A percentile compares a stretch with the other conserved stretches of the same genome.
phyloP scores from a whole-genome alignment of 2,329 filamentous ascomycete genomes.

The Alternaria alternata region DNA sequence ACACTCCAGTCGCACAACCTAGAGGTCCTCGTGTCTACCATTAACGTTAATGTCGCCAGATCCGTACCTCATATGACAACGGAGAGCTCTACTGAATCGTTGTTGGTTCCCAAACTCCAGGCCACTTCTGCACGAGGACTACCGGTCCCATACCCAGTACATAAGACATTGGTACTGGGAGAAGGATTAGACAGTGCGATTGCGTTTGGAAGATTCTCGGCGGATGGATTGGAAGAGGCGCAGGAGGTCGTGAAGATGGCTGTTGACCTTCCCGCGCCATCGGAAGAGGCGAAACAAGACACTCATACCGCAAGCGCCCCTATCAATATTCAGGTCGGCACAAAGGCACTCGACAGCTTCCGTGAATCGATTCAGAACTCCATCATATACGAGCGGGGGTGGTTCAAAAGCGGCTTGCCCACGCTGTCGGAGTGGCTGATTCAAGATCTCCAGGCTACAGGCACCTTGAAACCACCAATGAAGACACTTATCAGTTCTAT shows the following conservation, averaged over 20 bases:
- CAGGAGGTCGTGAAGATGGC: constrained; percentile 62
- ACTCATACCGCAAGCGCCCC: constrained; percentile 38
- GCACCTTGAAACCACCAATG: constrained; percentile 70
- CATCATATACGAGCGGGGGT: constrained; percentile 74
- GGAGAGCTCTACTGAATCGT: constrained; percentile 65
- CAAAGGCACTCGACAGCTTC: constrained; percentile 70
- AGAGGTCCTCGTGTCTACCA: constrained; percentile 67
- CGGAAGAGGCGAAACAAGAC: constrained; percentile 45
- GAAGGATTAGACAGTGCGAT: constrained; percentile 75
- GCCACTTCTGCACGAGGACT: constrained; percentile 71
- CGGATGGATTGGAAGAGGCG: constrained; percentile 48
- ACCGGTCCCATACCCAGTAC: constrained; percentile 80
- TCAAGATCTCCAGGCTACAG: constrained; percentile 45
- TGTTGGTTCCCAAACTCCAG: constrained; percentile 78
- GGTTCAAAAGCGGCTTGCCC: constrained; percentile 76
- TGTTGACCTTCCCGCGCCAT: constrained; percentile 62
- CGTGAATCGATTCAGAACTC: constrained; percentile 75
- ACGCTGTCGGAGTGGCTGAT: constrained; percentile 71
- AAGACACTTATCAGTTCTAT: constrained; percentile 72
- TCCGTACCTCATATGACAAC: constrained; percentile 34
- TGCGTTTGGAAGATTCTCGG: constrained; percentile 55
- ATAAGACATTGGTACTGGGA: constrained; percentile 78
- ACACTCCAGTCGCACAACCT: constrained; percentile 67
- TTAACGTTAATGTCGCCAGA: constrained; percentile 56
- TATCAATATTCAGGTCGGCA: constrained; percentile 71